phyloP scores from a whole-genome alignment of 2,329 filamentous ascomycete species.

The Fusarium bactridioides region DNA sequence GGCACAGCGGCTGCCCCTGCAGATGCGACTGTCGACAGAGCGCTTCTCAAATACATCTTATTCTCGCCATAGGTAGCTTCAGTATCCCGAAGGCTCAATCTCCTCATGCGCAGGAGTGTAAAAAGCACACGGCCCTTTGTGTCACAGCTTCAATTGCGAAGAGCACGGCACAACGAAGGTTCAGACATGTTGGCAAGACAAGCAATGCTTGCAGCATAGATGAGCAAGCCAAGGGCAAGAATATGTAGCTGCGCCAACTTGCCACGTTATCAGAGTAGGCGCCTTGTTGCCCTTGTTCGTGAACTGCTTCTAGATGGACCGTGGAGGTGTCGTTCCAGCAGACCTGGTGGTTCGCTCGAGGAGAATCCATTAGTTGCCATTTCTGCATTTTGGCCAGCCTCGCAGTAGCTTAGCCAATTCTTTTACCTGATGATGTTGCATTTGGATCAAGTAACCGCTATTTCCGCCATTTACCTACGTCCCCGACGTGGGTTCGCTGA shows the following conservation, averaged over 20 bases:
- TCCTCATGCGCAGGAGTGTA: not conserved
- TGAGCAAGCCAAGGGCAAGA: not conserved
- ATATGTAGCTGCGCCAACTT: not conserved
- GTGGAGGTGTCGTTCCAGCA: not conserved
- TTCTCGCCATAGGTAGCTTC: not conserved
- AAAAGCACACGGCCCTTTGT: not conserved
- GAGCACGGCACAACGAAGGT: not conserved
- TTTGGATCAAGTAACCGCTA: not conserved
- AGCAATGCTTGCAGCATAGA: not conserved
- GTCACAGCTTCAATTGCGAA: not conserved
- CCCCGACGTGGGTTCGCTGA: rapidly evolving
- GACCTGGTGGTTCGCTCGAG: not conserved
- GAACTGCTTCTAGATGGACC: not conserved
- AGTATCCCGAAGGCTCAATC: not conserved
- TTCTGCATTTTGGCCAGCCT: not conserved
- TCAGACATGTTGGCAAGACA: not conserved
- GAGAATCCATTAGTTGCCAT: rapidly evolving
- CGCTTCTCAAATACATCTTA: not conserved
- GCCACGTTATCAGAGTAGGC: not conserved
- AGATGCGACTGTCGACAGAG: not conserved
- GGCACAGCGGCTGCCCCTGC: too few species aligned
- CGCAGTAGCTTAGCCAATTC: not conserved
- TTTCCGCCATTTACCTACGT: rapidly evolving
- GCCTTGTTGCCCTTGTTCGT: not conserved
- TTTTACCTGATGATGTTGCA: not conserved